Conservation (phyloP, 345 rosid genomes). For the Lumnitzera littorea region DNA sequence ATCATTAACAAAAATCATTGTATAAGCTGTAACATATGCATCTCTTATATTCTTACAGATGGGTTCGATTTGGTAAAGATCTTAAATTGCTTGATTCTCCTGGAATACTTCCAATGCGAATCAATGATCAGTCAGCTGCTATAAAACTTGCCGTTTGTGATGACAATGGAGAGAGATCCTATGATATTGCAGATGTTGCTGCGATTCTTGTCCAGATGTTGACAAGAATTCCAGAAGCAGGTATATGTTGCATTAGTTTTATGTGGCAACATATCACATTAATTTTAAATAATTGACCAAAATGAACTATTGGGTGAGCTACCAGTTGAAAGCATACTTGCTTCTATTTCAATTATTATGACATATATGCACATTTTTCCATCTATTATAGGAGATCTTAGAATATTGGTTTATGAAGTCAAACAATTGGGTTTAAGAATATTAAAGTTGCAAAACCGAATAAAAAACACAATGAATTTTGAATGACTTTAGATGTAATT, state of each 20-base stretch:
- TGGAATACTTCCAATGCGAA: constrained; percentile 87
- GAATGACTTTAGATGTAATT: too few relatives aligned
- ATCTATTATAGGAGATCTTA: too few relatives aligned
- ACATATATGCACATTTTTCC: too few relatives aligned
- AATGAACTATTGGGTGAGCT: too few relatives aligned
- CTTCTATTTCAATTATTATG: too few relatives aligned
- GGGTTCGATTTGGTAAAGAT: constrained; percentile 84
- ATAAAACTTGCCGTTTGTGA: constrained; percentile 95
- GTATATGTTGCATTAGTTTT: constrained; percentile 19
- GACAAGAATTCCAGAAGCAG: constrained; percentile 61
- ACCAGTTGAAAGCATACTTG: too few relatives aligned
- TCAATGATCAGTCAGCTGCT: constrained; percentile 81
- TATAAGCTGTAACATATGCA: not conserved
- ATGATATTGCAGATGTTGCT: constrained; percentile 77
- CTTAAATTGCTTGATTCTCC: constrained; percentile 91
- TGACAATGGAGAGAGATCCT: constrained; percentile 96
- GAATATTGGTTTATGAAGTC: too few relatives aligned
- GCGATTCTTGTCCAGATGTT: constrained; percentile 78
- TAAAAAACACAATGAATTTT: too few relatives aligned
- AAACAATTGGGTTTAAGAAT: too few relatives aligned
- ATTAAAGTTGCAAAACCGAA: too few relatives aligned
- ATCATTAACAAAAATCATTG: too few relatives aligned
- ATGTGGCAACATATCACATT: not conserved
- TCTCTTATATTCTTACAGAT: constrained; percentile 14
- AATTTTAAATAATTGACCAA: too few relatives aligned